Percentiles rank a stretch among this genome's conserved stretches.
These are phyloP conservation scores for Phytophthora brassicae DNA, from an alignment of 352 stramenopile species.

Conservation along the genomic window DNA sequence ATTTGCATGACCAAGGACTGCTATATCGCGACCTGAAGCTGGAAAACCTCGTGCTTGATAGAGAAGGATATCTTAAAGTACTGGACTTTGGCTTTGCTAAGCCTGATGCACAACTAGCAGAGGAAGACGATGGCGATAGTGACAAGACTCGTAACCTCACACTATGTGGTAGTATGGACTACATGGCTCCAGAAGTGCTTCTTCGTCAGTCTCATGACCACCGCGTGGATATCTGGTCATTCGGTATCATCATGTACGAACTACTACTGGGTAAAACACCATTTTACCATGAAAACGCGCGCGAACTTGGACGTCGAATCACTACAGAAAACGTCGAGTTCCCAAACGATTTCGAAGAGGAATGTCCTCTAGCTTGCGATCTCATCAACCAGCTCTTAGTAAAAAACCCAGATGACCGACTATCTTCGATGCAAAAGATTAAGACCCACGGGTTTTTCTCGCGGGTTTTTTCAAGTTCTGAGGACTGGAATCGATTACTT, in stretches of 20 bases:
- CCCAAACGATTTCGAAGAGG: slow-evolving; percentile 62
- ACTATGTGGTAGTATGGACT: slow-evolving; percentile 80
- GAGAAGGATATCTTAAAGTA: slow-evolving; percentile 86
- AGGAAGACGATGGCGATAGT: slow-evolving; percentile 19
- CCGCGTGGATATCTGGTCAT: slow-evolving; percentile 77
- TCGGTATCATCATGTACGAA: slow-evolving; percentile 90
- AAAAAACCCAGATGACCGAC: slow-evolving; percentile 51
- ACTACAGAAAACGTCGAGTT: slow-evolving; percentile 67
- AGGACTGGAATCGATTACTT: slow-evolving; percentile 48
- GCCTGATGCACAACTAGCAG: slow-evolving; percentile 36
- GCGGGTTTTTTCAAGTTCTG: slow-evolving; percentile 30
- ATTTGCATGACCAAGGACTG: slow-evolving; percentile 67
- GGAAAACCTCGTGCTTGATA: slow-evolving; percentile 88
- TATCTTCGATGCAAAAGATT: slow-evolving; percentile 48
- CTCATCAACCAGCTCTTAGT: slow-evolving; percentile 62
- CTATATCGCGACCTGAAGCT: slow-evolving; percentile 91
- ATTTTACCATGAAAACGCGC: slow-evolving; percentile 85
- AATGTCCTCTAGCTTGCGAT: slow-evolving; percentile 46
- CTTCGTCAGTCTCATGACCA: slow-evolving; percentile 61
- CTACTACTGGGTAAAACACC: slow-evolving; percentile 81
- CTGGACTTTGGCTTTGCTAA: slow-evolving; percentile 84
- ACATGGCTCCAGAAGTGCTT: slow-evolving; percentile 83
- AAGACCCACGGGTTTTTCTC: slow-evolving; percentile 68
- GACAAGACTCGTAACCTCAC: slow-evolving; percentile 62
- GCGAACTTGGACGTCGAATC: slow-evolving; percentile 78